A percentile compares a stretch with the other conserved stretches of the same genome.
Conservation (phyloP, 495 filamentous ascomycete species). For the Venustampulla echinocandica region DNA sequence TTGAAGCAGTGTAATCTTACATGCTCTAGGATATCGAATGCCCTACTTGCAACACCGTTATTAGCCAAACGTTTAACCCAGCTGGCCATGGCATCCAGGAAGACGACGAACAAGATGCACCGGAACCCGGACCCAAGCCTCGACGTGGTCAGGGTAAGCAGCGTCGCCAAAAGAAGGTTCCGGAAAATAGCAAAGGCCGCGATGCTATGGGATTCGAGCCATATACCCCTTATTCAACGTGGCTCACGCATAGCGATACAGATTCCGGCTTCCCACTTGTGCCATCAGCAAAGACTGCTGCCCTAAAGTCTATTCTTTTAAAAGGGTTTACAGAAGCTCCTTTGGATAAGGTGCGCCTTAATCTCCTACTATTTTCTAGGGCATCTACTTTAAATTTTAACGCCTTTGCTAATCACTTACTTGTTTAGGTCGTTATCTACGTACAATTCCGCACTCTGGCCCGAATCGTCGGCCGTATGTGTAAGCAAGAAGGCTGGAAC, state of each 20-base stretch:
- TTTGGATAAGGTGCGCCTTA: conserved; percentile 29
- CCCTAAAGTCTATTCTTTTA: conserved; percentile 22
- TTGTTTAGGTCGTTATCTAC: conserved; percentile 24
- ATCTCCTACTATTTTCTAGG: background rate
- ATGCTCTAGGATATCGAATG: background rate
- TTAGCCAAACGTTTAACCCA: background rate
- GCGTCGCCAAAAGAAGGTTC: background rate
- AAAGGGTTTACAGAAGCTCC: conserved; percentile 29
- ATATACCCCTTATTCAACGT: conserved; percentile 5
- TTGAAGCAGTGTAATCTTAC: conserved; percentile 1
- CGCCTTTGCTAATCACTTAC: background rate
- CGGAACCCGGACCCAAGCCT: too few species aligned
- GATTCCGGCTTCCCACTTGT: conserved; percentile 8
- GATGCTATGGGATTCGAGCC: conserved; percentile 21
- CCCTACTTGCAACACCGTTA: conserved; percentile 2
- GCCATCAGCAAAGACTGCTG: conserved; percentile 27
- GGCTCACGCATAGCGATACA: conserved; percentile 12
- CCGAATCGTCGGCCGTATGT: conserved; percentile 28
- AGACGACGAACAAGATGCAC: conserved; percentile 1
- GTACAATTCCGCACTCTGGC: conserved; percentile 27
- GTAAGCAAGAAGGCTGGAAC: conserved; percentile 19
- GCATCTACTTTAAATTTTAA: conserved; percentile 3
- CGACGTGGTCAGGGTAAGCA: too few species aligned
- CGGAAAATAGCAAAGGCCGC: conserved; percentile 6
- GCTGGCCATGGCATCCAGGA: conserved; percentile 7